Conservation (phyloP, 495 filamentous ascomycete genomes). For the Penicillium bialowiezense region DNA sequence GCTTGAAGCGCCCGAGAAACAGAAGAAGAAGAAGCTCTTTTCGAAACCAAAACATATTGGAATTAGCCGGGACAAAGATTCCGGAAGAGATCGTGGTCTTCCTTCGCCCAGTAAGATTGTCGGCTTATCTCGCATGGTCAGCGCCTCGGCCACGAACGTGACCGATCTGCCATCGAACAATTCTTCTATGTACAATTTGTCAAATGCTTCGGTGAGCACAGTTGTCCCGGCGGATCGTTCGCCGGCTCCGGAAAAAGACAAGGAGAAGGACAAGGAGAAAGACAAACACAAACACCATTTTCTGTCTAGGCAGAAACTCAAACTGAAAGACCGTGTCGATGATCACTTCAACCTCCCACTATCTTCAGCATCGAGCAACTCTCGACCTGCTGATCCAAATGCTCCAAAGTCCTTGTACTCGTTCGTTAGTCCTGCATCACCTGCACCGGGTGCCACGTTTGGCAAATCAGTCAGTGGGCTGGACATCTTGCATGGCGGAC, state of each 20-base stretch:
- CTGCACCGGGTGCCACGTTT: slow-evolving; percentile 64
- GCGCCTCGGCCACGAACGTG: slow-evolving; percentile 74
- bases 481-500: slow-evolving; percentile 81
- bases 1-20: slow-evolving; percentile 57
- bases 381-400: slow-evolving; percentile 76
- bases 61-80: slow-evolving; percentile 67
- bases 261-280: slow-evolving; percentile 34
- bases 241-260: slow-evolving; percentile 31
- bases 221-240: slow-evolving; percentile 52
- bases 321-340: slow-evolving; percentile 70
- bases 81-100: slow-evolving; percentile 61
- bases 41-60: slow-evolving; percentile 82
- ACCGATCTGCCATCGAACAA: slow-evolving; percentile 62
- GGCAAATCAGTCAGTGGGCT: slow-evolving; percentile 77
- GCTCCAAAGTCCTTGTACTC: slow-evolving; percentile 84
- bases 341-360: slow-evolving; percentile 70
- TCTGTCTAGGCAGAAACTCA: slow-evolving; percentile 87
- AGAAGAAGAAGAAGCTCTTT: slow-evolving; percentile 89
- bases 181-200: slow-evolving; percentile 74
- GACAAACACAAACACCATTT: slow-evolving; percentile 81
- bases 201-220: slow-evolving; percentile 81
- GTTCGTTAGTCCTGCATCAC: slow-evolving; percentile 66
- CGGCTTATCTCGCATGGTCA: slow-evolving; percentile 59
- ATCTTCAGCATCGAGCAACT: slow-evolving; percentile 89
- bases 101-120: slow-evolving; percentile 80